Base-by-base conservation (phyloP, 768 basidiomycete genomes). In the Amanita brunnescens region DNA sequence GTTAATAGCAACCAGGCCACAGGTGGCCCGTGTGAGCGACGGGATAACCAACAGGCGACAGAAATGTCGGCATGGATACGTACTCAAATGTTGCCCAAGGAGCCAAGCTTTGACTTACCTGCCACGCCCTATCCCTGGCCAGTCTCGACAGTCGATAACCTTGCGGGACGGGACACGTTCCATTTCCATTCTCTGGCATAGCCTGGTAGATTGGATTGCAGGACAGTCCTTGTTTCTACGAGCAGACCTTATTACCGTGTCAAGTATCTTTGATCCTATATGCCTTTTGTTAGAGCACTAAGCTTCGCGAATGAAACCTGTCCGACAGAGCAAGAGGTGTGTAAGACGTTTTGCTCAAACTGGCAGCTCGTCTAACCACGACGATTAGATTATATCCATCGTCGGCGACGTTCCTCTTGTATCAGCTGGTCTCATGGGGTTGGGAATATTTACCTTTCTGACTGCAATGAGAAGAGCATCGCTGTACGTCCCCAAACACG, bases 331-430 rank as follows among this genome's bases (percentile, higher is more conserved):
- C 44, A 45, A 32, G 21, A 34, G 30, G 32, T 34, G 33, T 16
- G 44, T 46, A 16, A 42, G n/a, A 14, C 30, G 7, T n/a, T 10
- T 1, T 23, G 18, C 12, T 7, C 32, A 24, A 26, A 12, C 14
- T 7, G 5, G 24, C 3, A 18, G 9, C 7, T 2, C 10, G 7
- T 32, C 16, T 34, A n/a, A 42, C 20, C 21, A 21, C 5, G 30
- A 46, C 12, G 16, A 46, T 20, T 10, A 85, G 82, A 65, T 84
- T 37, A 75, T 78, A 52, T 65, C 70, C 55, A 61, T 86, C 37
- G 68, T 87, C 40, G 68, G 77, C 14, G 82, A 84, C 55, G 79
- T 87, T 49, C 86, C 86, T 18, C 70, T 85, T 55, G 77, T 85
- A 59, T 77, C 75, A 55, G 74, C 80, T 37, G 86, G 85, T 30